Base-by-base conservation (phyloP, 371 early-diverging fungal species). In the Mucor velutinosus region DNA sequence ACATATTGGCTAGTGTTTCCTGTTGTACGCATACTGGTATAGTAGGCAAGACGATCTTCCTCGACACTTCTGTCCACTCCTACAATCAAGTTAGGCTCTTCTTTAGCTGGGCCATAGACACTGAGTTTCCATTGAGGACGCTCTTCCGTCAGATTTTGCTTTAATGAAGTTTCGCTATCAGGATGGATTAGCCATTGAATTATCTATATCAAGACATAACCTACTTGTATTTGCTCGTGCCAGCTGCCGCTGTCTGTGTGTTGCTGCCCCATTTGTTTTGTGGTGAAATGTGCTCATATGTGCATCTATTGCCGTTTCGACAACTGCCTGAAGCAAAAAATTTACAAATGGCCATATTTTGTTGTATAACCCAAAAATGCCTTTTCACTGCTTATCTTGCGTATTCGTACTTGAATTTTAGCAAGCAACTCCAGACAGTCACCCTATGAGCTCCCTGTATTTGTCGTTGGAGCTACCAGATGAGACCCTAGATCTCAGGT, bases 81-180 rank as follows among this genome's bases (percentile, higher is more conserved):
- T 2, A 80, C 79, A 60, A 89, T 81, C 64, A 89, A 35, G 49
- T 87, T 89, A 15, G 88, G 88, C 53, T 89, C 89, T 53, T 86
- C 88, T 69, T 89, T 89, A 51, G 84, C 88, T 37, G 89, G 89
- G 7, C 77, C 89, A 73, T 79, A 89, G 3, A 84, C 83, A 62
- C 86, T 84, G 0, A 85, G 65, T 35, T 71, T 77, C 70, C 86
- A 84, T 11, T 72, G 21, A 4, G 89, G 88, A 45, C 86, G 73
- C 47, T 86, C 86, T 30, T 70, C 66, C 7, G 75, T 79, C 12
- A 89, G 35, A 58, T 84, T 78, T 10, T 65, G 61, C 39, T 68
- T 73, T 47, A 89, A 62, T 4, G 87, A 79, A 2, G 62, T 61
- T 62, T 80, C 83, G 56, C 83, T 83, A 60, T 37, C 32, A 14